phyloP scores from a whole-genome alignment of 352 stramenopile genomes.

The Globisporangium perplexum region DNA sequence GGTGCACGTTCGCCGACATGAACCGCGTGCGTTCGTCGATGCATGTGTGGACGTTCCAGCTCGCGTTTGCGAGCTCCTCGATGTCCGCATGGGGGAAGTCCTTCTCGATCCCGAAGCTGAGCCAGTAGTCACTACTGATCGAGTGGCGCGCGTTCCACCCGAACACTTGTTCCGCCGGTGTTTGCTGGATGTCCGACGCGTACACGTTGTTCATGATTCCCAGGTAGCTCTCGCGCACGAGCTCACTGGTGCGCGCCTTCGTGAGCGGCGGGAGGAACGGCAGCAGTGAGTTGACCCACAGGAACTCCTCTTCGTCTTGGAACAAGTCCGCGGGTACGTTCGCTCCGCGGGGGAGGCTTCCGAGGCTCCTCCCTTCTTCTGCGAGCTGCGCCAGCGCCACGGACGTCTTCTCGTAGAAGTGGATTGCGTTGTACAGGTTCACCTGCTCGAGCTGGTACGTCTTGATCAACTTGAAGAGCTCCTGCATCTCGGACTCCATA shows the following conservation, averaged over 20 bases:
- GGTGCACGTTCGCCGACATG: slow-evolving; percentile 19
- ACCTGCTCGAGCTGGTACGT: slow-evolving; percentile 9
- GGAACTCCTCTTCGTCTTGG: slow-evolving; percentile 10
- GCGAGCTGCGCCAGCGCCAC: slow-evolving; percentile 5
- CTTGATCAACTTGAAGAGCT: slow-evolving; percentile 8
- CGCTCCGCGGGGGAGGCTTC: neutral
- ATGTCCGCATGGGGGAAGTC: slow-evolving; percentile 17
- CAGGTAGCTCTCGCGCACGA: slow-evolving; percentile 8
- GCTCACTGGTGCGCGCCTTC: neutral
- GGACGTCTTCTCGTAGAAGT: neutral
- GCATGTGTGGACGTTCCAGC: slow-evolving; percentile 16
- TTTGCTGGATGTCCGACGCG: slow-evolving; percentile 2
- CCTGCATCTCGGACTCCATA: slow-evolving; percentile 6
- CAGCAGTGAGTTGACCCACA: slow-evolving; percentile 13
- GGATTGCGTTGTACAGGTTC: slow-evolving; percentile 6
- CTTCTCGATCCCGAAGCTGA: slow-evolving; percentile 15
- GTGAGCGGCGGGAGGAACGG: slow-evolving; percentile 14
- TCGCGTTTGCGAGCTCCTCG: slow-evolving; percentile 8
- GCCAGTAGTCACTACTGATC: no score
- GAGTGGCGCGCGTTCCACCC: no score
- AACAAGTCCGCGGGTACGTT: neutral
- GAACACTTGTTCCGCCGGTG: no score
- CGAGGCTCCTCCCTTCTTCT: neutral
- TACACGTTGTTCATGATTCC: slow-evolving; percentile 13
- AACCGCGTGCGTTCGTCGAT: slow-evolving; percentile 15